Base-by-base conservation (phyloP, 169 alveolate species). In the Perkinsus olseni region DNA sequence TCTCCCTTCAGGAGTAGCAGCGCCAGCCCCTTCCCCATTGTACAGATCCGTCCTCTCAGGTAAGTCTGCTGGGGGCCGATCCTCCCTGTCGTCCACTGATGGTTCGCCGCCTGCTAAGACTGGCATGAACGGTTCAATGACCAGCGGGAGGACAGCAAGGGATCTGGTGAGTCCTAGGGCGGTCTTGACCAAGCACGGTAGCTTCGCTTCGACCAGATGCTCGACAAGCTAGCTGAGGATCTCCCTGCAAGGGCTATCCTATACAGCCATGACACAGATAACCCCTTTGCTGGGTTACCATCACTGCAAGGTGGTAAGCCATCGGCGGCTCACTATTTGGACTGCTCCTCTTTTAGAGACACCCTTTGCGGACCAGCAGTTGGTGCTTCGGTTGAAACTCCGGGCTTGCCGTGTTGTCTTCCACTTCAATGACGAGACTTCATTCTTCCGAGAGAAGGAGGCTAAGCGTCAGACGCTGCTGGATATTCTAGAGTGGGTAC, bases 381-480 rank as follows among this genome's bases (percentile, higher is more conserved):
- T 62, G 82, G 82, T 62, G 37, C 34, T 62, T 13, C 28, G 82
- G 82, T 62, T 62, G 82, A 62, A 62, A 24, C 82, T 62, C 28
- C 82, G 82, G 1, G 98, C 97, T 20, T 97, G 98, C 94, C 95
- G 96, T 34, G 94, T 96, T n/a, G 96, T 96, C 51, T 96, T 95
- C 74, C 97, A 97, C 93, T 96, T 97, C 93, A 92, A 39, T 36
- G 91, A 38, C 74, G 95, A 74, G 92, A 94, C 93, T 74, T 92
- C 50, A 74, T 93, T 39, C 93, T 45, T 93, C 95, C 94, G 82
- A 93, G 96, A 92, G 95, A 97, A 96, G 51, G 98, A 97, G 94
- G 94, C 96, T 74, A 97, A 97, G 94, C 93, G 98, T 62, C 98
- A 96, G 91, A 95, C 97, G 31, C 95, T 97, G 37, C 93, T 97